Evolutionary conservation across 140 eudicot genomes (phyloP), one percentile per base, ranked within the genome.

Genomic region (Anethum foeniculum): DNA sequence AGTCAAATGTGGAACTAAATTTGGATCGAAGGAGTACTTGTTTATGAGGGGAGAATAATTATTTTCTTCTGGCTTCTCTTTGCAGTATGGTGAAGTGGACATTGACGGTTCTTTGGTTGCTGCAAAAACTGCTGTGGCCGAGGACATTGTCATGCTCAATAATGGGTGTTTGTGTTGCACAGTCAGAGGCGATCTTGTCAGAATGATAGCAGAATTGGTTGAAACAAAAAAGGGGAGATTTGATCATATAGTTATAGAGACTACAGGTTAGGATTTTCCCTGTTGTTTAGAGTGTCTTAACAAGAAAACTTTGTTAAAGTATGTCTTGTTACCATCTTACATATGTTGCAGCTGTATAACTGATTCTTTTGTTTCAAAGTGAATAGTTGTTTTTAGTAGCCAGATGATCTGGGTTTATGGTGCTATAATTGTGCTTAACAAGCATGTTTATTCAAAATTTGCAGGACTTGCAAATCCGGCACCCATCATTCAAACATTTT

Each of bases 21-120:
- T 75, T 34, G 0, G 5, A 27, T 25, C 14, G 43, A 13, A 10
- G 7, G 49, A 36, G 27, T 78, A 58, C 18, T 58, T 39, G 43
- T 62, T 41, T 7, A 38, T 30, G 51, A 39, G 48, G 48, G 47
- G n/a, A 32, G 54, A 56, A 23, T n/a, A 0, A n/a, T 47, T 60
- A 47, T 21, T 48, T 48, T 27, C 23, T n/a, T 82, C 1, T 41
- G 32, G 80, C 15, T 77, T 82, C 52, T 36, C 75, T 85, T 83
- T 81, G 82, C 88, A 95, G 99, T 95, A 81, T 73, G 99, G 99
- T 73, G 99, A 95, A 87, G 98, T 95, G 76, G 99, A 92, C 84
- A 95, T 95, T 62, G 99, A 95, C 84, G 99, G 99, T 14, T 95
- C 99, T 13, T 89, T 95, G 80, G 99, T 95, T 81, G 99, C 98